A percentile compares a stretch with the other conserved stretches of the same genome.
Conservation (phyloP, 2,329 filamentous ascomycete species). For the Stromatinia cepivora region DNA sequence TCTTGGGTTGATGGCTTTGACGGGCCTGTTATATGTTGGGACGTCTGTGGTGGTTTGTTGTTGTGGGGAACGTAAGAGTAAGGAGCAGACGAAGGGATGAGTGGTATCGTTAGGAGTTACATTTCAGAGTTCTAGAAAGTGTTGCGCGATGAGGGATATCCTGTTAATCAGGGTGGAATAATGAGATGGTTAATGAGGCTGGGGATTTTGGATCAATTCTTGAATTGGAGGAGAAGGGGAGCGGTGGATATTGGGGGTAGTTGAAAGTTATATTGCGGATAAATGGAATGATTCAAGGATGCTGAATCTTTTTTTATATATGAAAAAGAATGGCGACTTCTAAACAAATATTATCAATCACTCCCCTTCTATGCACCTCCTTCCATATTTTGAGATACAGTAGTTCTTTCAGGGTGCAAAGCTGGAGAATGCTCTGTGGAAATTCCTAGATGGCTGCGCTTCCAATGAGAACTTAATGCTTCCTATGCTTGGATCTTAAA, state of each 20-base stretch:
- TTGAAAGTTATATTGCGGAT: neutral
- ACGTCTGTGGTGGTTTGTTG: too few relatives aligned
- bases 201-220: neutral
- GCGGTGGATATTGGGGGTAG: neutral
- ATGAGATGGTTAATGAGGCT: neutral
- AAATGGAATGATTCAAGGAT: too few relatives aligned
- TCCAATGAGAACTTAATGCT: too few relatives aligned
- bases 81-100: neutral
- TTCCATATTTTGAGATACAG: neutral
- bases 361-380: too few relatives aligned
- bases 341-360: rapidly evolving
- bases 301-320: too few relatives aligned
- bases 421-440: neutral
- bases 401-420: rapidly evolving
- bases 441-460: neutral
- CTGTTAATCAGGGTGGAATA: neutral
- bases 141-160: too few relatives aligned
- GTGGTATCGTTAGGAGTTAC: neutral
- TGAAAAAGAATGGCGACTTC: neutral
- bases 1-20: neutral
- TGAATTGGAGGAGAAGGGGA: rapidly evolving
- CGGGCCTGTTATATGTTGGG: too few relatives aligned
- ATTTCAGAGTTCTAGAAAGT: too few relatives aligned
- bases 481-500: neutral
- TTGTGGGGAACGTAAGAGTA: neutral